Conservation (phyloP, 805 yeast genomes). For the Wickerhamiella azymoides region DNA sequence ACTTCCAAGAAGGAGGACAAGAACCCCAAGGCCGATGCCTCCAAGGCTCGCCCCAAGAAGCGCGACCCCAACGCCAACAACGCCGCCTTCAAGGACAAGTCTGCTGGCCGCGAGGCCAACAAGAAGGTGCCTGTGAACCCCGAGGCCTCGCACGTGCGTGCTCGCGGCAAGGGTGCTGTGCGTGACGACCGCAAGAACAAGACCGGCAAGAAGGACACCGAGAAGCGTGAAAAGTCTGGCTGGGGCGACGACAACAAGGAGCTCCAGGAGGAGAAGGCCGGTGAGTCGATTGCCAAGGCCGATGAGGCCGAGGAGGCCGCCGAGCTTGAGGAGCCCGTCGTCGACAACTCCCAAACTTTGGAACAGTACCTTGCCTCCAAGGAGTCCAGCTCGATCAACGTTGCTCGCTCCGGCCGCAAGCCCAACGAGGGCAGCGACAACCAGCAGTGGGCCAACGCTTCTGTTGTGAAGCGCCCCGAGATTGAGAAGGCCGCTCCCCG, state of each 20-base stretch:
- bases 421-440: constrained; percentile 48
- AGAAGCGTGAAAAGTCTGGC: constrained; percentile 69
- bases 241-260: constrained; percentile 76
- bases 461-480: constrained; percentile 50
- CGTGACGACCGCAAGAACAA: constrained; percentile 71
- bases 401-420: constrained; percentile 23
- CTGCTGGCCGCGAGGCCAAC: constrained; percentile 53
- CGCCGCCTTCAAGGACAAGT: constrained; percentile 65
- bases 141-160: constrained; percentile 38
- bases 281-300: constrained; percentile 29
- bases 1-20: constrained; percentile 53
- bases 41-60: constrained; percentile 41
- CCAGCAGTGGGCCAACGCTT: constrained; percentile 34
- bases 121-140: constrained; percentile 35
- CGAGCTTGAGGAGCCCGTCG: constrained; percentile 35
- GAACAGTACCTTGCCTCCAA: constrained; percentile 75
- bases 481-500: constrained; percentile 42
- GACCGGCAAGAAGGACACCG: constrained; percentile 70
- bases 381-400: constrained; percentile 19
- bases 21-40: constrained; percentile 44
- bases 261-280: constrained; percentile 47
- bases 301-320: constrained; percentile 28
- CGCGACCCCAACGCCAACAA: constrained; percentile 61
- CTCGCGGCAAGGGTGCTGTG: constrained; percentile 36
- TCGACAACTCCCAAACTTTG: constrained; percentile 44